Percentiles rank a stretch among this genome's conserved stretches.
These are phyloP conservation scores for Candida odintsovae DNA, from an alignment of 805 yeast genomes.

Conservation along the genomic window DNA sequence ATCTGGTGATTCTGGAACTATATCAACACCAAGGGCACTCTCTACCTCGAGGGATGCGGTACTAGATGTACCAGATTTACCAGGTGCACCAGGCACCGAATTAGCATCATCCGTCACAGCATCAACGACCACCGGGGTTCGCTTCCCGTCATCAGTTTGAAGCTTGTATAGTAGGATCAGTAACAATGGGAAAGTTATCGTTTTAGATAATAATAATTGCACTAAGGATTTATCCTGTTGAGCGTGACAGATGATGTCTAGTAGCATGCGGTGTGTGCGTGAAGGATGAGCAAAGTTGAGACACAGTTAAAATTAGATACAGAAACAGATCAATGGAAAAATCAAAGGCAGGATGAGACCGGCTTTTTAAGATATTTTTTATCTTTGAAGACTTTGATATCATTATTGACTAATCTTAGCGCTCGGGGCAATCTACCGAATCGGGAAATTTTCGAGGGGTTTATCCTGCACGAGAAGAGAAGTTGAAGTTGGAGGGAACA, in stretches of 20 bases:
- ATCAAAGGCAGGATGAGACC: too few relatives aligned
- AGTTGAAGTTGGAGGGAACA: too few relatives aligned
- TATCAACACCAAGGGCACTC: constrained; percentile 3
- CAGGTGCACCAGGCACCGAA: too few relatives aligned
- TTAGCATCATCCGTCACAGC: neutral
- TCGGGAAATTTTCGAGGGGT: too few relatives aligned
- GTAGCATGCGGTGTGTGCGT: neutral
- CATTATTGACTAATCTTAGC: too few relatives aligned
- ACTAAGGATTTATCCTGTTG: neutral
- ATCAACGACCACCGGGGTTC: neutral
- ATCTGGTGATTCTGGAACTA: constrained; percentile 28
- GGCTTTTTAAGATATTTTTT: too few relatives aligned
- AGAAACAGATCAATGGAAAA: too few relatives aligned
- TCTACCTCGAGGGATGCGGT: neutral
- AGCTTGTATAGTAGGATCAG: constrained; percentile 1
- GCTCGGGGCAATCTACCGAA: too few relatives aligned
- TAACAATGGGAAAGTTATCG: constrained; percentile 4
- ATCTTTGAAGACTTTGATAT: too few relatives aligned
- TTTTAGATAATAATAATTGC: constrained; percentile 3
- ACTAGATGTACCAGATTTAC: too few relatives aligned
- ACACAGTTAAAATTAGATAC: neutral
- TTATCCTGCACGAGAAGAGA: too few relatives aligned
- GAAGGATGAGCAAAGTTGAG: neutral
- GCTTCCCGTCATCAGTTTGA: neutral
- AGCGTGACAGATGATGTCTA: neutral